phyloP scores from a whole-genome alignment of 441 rosid species.

The Adansonia gregorii region DNA sequence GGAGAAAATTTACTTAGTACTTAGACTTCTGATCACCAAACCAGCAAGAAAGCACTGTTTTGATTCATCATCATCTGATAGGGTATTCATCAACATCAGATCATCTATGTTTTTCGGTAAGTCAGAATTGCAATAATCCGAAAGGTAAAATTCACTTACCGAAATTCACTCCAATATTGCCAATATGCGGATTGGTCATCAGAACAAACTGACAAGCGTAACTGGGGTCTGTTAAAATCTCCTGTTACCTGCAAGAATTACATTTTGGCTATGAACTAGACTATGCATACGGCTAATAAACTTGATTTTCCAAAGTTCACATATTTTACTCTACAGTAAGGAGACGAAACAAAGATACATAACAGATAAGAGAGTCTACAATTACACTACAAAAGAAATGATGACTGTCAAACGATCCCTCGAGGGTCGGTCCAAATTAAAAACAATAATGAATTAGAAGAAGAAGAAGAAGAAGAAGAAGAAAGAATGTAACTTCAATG shows the following conservation, averaged over 20 bases:
- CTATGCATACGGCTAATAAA: background rate
- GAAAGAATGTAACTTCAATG: background rate
- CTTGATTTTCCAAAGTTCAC: background rate
- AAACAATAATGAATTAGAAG: background rate
- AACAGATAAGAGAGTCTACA: background rate
- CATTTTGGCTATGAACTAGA: slow-evolving; percentile 9
- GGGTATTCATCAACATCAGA: slow-evolving; percentile 23
- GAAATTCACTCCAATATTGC: slow-evolving; percentile 89
- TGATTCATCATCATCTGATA: slow-evolving; percentile 89
- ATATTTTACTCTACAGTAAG: background rate
- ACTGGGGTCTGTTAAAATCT: slow-evolving; percentile 94
- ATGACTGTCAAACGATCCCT: background rate
- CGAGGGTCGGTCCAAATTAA: background rate
- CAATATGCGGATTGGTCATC: slow-evolving; percentile 97
- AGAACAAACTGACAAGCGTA: slow-evolving; percentile 93
- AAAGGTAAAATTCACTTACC: slow-evolving; percentile 49
- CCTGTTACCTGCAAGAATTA: slow-evolving; percentile 71
- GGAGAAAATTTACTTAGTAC: slow-evolving; percentile 51
- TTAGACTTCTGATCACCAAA: slow-evolving; percentile 79
- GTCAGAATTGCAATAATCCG: background rate
- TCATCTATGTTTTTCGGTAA: background rate
- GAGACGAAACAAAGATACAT: background rate
- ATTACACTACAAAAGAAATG: background rate
- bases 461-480: background rate
- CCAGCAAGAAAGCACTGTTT: slow-evolving; percentile 84